Percentiles rank a stretch among this genome's conserved stretches.
Evolutionary conservation across 108 stramenopile genomes (phyloP).

Genomic region (Fragilariopsis cylindrus): DNA sequence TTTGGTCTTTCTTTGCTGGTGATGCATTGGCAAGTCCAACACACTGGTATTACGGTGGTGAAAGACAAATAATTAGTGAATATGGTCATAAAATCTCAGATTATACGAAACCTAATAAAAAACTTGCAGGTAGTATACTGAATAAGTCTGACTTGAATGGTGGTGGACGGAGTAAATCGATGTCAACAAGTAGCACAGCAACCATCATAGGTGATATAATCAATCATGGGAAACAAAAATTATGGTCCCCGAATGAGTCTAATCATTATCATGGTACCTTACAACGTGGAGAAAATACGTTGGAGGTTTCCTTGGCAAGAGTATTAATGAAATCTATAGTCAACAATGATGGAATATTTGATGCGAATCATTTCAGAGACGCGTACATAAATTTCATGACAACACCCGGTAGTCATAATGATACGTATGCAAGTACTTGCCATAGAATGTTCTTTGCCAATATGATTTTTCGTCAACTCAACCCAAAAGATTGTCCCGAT

Average conservation of each 20-base stretch:
- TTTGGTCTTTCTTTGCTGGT: slow-evolving; percentile 56
- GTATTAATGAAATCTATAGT: slow-evolving; percentile 69
- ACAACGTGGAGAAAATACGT: slow-evolving; percentile 78
- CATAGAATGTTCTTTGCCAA: slow-evolving; percentile 95
- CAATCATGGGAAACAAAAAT: slow-evolving; percentile 79
- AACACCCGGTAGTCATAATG: slow-evolving; percentile 80
- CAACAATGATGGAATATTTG: slow-evolving; percentile 42
- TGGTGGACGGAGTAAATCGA: slow-evolving; percentile 53
- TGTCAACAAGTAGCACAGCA: background rate
- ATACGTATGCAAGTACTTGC: slow-evolving; percentile 88
- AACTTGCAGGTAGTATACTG: slow-evolving; percentile 74
- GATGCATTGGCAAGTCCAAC: slow-evolving; percentile 84
- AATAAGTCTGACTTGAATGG: slow-evolving; percentile 85
- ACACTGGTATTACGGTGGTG: slow-evolving; percentile 89
- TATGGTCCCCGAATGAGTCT: slow-evolving; percentile 69
- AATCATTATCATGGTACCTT: slow-evolving; percentile 88
- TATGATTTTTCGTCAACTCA: slow-evolving; percentile 43
- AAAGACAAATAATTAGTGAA: slow-evolving; percentile 58
- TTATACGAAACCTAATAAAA: slow-evolving; percentile 58
- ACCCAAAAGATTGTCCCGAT: slow-evolving; percentile 80
- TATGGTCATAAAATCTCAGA: slow-evolving; percentile 62
- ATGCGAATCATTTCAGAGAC: slow-evolving; percentile 66
- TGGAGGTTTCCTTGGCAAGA: slow-evolving; percentile 73
- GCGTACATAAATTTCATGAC: slow-evolving; percentile 87
- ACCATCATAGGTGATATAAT: slow-evolving; percentile 88